These are phyloP conservation scores for Solanum gracilifrons DNA, from an alignment of 257 asterid species.

Conservation along the genomic window DNA sequence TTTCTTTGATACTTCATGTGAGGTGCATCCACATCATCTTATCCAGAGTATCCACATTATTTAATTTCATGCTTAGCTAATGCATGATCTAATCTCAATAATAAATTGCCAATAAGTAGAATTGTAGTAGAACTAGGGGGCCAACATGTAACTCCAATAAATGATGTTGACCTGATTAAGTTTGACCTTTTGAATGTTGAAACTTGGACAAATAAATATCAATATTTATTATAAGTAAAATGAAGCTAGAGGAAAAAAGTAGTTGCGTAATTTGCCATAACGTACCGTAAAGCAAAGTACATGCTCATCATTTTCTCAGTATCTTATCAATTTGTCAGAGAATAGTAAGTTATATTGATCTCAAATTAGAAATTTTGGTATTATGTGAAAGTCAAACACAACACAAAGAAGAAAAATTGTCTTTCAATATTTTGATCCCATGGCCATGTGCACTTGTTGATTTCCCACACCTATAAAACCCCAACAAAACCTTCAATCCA, in stretches of 20 bases:
- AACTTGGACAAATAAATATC: neutral
- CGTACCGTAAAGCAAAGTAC: neutral
- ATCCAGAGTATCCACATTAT: neutral
- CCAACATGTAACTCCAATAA: neutral
- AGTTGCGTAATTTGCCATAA: neutral
- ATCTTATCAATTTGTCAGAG: neutral
- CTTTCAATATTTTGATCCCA: neutral
- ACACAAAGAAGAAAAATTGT: neutral
- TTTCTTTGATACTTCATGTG: neutral
- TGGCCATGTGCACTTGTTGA: neutral
- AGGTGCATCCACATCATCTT: neutral
- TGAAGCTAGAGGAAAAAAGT: neutral
- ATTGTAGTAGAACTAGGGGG: neutral
- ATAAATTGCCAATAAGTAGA: neutral
- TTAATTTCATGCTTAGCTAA: neutral
- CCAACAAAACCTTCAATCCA: neutral
- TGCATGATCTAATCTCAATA: neutral
- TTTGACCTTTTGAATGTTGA: neutral
- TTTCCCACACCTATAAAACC: neutral
- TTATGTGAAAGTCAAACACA: neutral
- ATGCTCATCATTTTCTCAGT: neutral
- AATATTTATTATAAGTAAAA: neutral
- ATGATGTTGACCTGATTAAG: neutral
- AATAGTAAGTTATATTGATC: neutral
- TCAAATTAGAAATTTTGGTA: neutral